Base-by-base conservation (phyloP, 2,329 filamentous ascomycete species). In the Colletotrichum sp. region DNA sequence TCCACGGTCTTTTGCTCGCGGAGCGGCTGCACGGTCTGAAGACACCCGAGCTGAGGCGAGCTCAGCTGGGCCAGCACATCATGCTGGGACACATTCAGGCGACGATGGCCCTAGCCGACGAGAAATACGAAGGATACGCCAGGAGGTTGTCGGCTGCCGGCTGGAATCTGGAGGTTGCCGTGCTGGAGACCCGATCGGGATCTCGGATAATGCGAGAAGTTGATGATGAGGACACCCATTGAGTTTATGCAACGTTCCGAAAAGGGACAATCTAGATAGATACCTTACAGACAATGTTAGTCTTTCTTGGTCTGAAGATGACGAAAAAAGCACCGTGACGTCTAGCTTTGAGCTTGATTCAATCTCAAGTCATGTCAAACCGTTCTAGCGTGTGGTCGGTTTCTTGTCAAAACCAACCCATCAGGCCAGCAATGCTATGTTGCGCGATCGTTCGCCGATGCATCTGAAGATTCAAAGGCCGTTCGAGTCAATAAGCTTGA, bases 171-270 rank as follows among this genome's bases (percentile, higher is more conserved):
- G 64, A 74, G 16, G 15, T 74, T n/a, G 30, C 74, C 12, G 59
- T 69, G 28, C 70, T 76, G 10, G 74, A 76, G 6, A 76, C 74
- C 21, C 70, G 74, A 7, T 68, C 70, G 18, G 74, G 74, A n/a
- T 76, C 70, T 36, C 64, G 74, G n/a, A 74, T 76, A 28, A 13
- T 52, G 26, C 57, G 57, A 59, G 70, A 76, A 16, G 15, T 21
- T 30, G 70, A 60, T 24, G 65, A 73, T 13, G 61, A 52, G 43
- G 28, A n/a, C 10, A 16, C 18, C 15, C 70, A 57, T 52, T 52
- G 59, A 74, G 70, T 57, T 65, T 24, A 39, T 66, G 60, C 52
- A 32, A 48, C 18, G 13, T 52, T 21, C 21, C 48, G 16, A 36
- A 26, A 60, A n/a, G 6, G 55, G 63, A 61, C 30, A 34, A 67